Conservation (phyloP, 2,329 filamentous ascomycete species). For the Cytospora paraplurivora region DNA sequence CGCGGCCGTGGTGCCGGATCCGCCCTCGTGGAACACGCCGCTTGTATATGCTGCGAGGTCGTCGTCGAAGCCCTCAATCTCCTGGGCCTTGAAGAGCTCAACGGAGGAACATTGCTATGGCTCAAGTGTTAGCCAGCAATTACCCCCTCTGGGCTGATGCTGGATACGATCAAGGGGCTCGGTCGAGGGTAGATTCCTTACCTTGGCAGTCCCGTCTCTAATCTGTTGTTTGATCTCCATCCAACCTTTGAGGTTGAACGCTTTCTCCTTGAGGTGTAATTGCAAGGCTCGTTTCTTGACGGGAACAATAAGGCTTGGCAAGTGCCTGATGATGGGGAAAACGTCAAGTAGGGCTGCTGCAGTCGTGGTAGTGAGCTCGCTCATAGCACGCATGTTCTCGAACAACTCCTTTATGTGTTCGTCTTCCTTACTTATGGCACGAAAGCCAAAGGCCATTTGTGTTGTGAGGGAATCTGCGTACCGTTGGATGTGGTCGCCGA, state of each 20-base stretch:
- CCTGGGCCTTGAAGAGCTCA: constrained; percentile 32
- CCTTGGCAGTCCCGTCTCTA: constrained; percentile 34
- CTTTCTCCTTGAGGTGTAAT: constrained; percentile 46
- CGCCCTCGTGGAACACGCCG: constrained; percentile 43
- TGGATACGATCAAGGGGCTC: not conserved
- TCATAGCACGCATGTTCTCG: constrained; percentile 4
- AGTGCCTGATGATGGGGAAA: constrained; percentile 46
- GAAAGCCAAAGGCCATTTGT: constrained; percentile 52
- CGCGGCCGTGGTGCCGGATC: constrained; percentile 47
- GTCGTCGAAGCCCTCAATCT: constrained; percentile 34
- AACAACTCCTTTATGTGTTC: constrained; percentile 39
- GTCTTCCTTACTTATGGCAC: constrained; percentile 44
- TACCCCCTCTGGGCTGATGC: not conserved
- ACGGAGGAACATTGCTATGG: constrained; percentile 35
- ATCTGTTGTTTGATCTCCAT: constrained; percentile 42
- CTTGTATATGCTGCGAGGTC: constrained; percentile 39
- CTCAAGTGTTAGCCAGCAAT: not conserved
- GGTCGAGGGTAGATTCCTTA: not conserved
- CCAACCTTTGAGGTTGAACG: constrained; percentile 44
- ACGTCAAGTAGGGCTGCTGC: constrained; percentile 40
- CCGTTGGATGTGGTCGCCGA: constrained; percentile 47
- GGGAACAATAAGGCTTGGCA: constrained; percentile 48
- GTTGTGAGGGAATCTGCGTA: constrained; percentile 53
- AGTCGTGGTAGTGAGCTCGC: constrained; percentile 34
- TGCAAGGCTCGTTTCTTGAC: constrained; percentile 40